Evolutionary conservation across 305 asterid species (phyloP), one percentile per base, ranked within the genome.

Genomic region (Caryopteris hybrid): DNA sequence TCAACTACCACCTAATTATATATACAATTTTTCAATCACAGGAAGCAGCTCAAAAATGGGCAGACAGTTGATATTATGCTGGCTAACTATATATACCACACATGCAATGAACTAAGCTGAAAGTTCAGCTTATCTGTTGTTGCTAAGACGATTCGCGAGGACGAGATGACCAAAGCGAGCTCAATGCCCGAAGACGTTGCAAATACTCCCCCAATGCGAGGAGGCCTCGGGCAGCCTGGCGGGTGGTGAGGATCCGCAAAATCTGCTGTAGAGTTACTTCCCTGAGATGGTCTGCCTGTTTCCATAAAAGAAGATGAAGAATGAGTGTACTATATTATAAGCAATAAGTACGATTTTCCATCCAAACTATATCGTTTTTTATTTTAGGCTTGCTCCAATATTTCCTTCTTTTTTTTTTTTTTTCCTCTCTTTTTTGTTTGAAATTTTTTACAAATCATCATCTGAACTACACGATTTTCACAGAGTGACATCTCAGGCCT

Each of bases 211-310:
- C 97, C 50, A 91, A 63, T 22, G 84, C 94, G 25, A 91, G 83
- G 27, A 89, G 87, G 34, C 86, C 95, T 20, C 77, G 82, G 43
- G 98, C 98, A 63, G 92, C 81, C 82, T 91, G 95, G 6, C 80
- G 84, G 1, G 80, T 38, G 9, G 81, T 76, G n/a, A 91, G 88
- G 61, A 83, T 83, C 27, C 83, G 78, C 61, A 79, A 84, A 67
- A 92, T 82, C 86, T 82, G 96, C 71, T 83, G 86, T 31, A 92
- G 76, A 14, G 96, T 83, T 77, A 58, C 86, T 72, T 83, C 83
- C 60, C 96, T 82, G 69, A 92, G 90, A 83, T 86, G 85, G 80
- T 92, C 98, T 41, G 96, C 98, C 96, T 92, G 92, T 69, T 78
- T 39, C 39, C 31, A 6, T 17, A 39, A 33, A 20, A 27, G 4